Evolutionary conservation across 441 rosid genomes (phyloP).

Genomic region (Erodium texanum): DNA sequence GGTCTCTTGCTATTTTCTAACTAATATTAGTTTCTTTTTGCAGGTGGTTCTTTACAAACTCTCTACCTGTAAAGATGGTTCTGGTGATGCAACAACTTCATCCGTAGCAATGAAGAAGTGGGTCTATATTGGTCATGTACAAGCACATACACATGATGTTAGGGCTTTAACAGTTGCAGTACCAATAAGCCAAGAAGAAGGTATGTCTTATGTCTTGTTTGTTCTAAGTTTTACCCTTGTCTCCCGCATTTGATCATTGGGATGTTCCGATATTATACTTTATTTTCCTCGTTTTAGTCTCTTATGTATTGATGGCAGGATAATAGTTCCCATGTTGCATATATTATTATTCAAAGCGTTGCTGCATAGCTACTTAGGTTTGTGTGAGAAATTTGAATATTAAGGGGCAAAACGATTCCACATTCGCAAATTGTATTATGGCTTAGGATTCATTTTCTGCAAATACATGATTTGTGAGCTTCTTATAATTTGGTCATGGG

Average conservation of each 20-base stretch:
- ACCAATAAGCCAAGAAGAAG: constrained; percentile 64
- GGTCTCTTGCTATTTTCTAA: constrained; percentile 11
- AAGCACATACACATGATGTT: constrained; percentile 92
- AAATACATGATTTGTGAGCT: no score
- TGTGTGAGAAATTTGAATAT: background rate
- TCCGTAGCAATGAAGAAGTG: constrained; percentile 49
- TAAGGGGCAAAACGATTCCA: background rate
- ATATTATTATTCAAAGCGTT: background rate
- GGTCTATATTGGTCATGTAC: constrained; percentile 70
- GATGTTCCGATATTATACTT: background rate
- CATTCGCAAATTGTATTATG: background rate
- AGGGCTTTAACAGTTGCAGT: constrained; percentile 81
- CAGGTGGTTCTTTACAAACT: constrained; percentile 79
- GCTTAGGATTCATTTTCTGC: background rate
- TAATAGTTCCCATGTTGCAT: background rate
- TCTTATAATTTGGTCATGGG: no score
- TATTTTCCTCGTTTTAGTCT: background rate
- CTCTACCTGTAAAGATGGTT: constrained; percentile 32
- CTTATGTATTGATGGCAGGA: background rate
- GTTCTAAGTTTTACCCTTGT: background rate
- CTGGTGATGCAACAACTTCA: constrained; percentile 32
- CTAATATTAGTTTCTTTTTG: constrained; percentile 17
- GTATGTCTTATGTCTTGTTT: constrained; percentile 28
- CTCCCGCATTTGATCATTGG: background rate
- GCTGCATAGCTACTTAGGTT: background rate